Evolutionary conservation across 768 basidiomycete genomes (phyloP), one percentile per base, ranked within the genome.

Genomic region (Leccinum aurantiacum): DNA sequence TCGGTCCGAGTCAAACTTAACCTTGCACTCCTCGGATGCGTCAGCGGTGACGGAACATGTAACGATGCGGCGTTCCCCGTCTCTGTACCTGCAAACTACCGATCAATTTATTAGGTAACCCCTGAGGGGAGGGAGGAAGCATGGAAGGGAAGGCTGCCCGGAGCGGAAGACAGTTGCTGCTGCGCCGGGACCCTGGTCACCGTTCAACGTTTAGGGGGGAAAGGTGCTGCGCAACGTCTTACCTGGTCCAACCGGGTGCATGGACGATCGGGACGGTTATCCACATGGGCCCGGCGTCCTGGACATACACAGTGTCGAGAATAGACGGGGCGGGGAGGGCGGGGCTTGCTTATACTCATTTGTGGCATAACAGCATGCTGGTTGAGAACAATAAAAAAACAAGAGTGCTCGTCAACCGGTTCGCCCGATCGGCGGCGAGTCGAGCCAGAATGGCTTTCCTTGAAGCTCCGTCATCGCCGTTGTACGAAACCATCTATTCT

Each of bases 1-100:
- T 51, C 37, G 33, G 24, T 52, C 63, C 10, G 1, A 46, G n/a
- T 46, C 19, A 70, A 68, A 68, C 68, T 56, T 68, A 70, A 68
- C 67, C 19, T 67, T 68, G 65, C 41, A 22, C 44, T 6, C 19
- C n/a, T 46, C 19, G 44, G 44, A 46, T 37, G 41, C 13, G 48
- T 58, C 56, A 53, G 35, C 24, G 51, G 44, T 37, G 58, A 24
- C 38, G 25, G 3, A 25, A 29, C 13, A 15, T 29, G 54, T 56
- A 53, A 46, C 53, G 49, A 24, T 51, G 44, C 41, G 35, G 44
- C 48, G 49, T 57, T 47, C 51, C 46, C 49, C 33, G 22, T 55
- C 37, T 46, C 29, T 53, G 50, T 38, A 44, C 29, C 48, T 53
- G 51, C 27, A 54, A 38, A 46, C 24, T 52, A 44, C 53, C 50